Evolutionary conservation across 179 eudicot species (phyloP), one percentile per base, ranked within the genome.

Genomic region (Carnegiea gigantea): DNA sequence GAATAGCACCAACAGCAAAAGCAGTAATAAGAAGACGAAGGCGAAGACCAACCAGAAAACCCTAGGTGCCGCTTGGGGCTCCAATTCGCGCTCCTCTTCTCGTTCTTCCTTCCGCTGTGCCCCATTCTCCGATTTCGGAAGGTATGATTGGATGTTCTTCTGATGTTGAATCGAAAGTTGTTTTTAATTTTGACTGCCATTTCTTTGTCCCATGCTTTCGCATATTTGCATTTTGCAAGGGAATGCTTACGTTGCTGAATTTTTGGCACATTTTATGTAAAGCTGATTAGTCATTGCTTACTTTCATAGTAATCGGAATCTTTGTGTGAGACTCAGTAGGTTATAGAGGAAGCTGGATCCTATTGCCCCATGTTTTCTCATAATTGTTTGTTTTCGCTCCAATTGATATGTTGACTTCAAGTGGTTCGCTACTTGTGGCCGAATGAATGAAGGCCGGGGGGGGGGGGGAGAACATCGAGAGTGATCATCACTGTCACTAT

Each of bases 11-110:
- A 75, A 77, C 8, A 79, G 67, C 21, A 81, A 54, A 43, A 77
- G 48, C 20, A 82, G 71, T 18, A 83, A 79, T 72, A 85, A 78
- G 68, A 88, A 86, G 84, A 86, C 81, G 64, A 88, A 85, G 49
- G 86, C 81, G 57, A 88, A 85, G 62, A 82, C 82, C 0, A 90
- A 74, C 46, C 98, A 95, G 90, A 92, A 95, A 91, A 91, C 98
- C 94, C 95, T 95, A 86, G 98, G 97, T 44, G 86, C 83, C 76
- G 93, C 92, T 57, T 95, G 99, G 99, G 97, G 98, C 33, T 62
- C 93, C 44, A 86, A 90, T 86, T 96, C 99, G 79, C 89, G 76
- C 75, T 85, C 98, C 57, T 87, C 98, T 24, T 92, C 98, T 67
- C 91, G 90, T 0, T 89, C 97, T 73, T 87, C 94, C 48, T 91